Evolutionary conservation across 306 rosid species (phyloP), one percentile per base, ranked within the genome.

Genomic region (Quercus aquifolioides): DNA sequence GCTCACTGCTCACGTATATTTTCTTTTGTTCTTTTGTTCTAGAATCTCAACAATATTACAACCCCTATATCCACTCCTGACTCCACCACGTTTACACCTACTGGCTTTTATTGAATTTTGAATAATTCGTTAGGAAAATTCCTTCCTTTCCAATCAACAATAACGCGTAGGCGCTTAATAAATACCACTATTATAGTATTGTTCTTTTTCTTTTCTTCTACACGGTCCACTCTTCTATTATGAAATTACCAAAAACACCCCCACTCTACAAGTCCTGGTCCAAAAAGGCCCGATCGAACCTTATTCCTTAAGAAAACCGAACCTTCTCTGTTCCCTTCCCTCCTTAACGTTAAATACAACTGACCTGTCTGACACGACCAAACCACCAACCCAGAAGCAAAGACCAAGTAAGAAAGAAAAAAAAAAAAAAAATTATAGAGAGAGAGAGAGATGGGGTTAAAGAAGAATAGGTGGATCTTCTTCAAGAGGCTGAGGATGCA

Each of bases 401-500:
- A 65, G 51, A 26, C 31, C 67, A 54, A 49, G 5, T 3, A 49
- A 49, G 55, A 54, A 74, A 60, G 62, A n/a, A 4, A 11, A 2
- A n/a, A 10, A 43, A 43, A 17, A 4, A 3, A 14, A 5, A 17
- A 4, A 4, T 12, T 3, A 12, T 55, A 43, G 55, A 70, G 72
- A 71, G 19, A 4, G 1, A 26, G 18, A 38, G 55, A 49, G 20
- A 76, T 63, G 83, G 75, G n/a, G 17, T 67, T 72, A 5, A 91
- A 89, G 87, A 92, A 78, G 78, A 79, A 19, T 3, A 4, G 77
- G 67, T 76, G 89, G 83, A 30, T 73, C 19, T 75, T 87, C 74
- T 86, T 87, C 58, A 90, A 75, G 92, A 79, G 69, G 80, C 73
- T 86, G 75, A 87, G 62, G 85, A 90, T 79, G 75, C 87, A 82